phyloP scores from a whole-genome alignment of 2,329 filamentous ascomycete species.

The Pseudogymnoascus sp. region DNA sequence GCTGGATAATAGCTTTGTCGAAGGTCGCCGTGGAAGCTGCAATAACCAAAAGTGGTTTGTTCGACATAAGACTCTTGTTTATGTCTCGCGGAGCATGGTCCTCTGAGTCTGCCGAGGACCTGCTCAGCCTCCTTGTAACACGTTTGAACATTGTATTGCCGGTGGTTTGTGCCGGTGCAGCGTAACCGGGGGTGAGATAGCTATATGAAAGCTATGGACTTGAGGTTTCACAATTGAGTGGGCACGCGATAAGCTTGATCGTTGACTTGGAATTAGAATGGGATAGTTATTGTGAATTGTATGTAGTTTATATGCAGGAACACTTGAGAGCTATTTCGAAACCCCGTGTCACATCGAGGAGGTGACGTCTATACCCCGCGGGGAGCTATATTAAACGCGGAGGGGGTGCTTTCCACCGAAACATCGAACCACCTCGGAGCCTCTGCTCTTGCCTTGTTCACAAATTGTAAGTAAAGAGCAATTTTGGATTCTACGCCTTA shows the following conservation, averaged over 20 bases:
- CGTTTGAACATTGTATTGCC: background rate
- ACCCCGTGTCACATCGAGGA: background rate
- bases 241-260: background rate
- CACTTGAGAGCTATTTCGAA: background rate
- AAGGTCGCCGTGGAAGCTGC: conserved; percentile 47
- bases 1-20: conserved; percentile 42
- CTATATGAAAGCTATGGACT: background rate
- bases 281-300: background rate
- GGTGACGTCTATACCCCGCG: background rate
- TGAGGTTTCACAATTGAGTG: background rate
- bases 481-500: background rate
- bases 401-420: background rate
- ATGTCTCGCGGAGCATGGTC: background rate
- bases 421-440: background rate
- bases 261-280: background rate
- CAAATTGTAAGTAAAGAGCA: background rate
- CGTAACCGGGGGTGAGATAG: background rate
- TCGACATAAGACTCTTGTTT: background rate
- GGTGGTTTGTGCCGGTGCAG: background rate
- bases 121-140: background rate
- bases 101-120: background rate
- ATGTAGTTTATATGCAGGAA: background rate
- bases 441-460: background rate
- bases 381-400: background rate
- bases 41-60: conserved; percentile 33